Evolutionary conservation across 768 basidiomycete species (phyloP), one percentile per base, ranked within the genome.

Genomic region (Boletus tomentosulus): DNA sequence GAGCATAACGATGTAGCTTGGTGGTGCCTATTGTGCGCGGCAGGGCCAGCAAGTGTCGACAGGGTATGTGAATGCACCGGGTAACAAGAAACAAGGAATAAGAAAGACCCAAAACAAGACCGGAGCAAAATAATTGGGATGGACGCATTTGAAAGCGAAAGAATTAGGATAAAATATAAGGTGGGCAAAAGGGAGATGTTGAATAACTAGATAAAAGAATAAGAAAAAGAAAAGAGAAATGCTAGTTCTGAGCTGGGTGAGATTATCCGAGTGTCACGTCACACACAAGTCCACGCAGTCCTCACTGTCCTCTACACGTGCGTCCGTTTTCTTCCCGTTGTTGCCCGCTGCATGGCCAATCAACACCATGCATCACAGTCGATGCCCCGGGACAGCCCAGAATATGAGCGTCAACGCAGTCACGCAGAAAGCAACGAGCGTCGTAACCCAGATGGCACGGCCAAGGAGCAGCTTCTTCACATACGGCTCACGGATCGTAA

Each of bases 361-460:
- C 38, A 19, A 39, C 9, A 22, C 38, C 38, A 22, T 46, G 56
- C 48, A 31, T 55, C 56, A 97, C 63, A 98, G 80, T 56, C 93
- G 78, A 71, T 98, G 88, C 0, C 96, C 96, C 8, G 96, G 96
- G 35, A 99, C 93, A 39, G 90, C 91, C 85, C 90, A 94, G 77
- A 98, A 99, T 51, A 98, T 74, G 66, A 98, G 78, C 5, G 94
- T 93, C 66, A 96, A 74, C 10, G 84, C 87, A 16, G 86, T 83
- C 51, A 89, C 85, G 57, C 90, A 82, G 39, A 81, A 76, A 9
- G 86, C 80, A 41, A 95, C 89, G 34, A 96, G 78, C 34, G 90
- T 75, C 45, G 81, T 80, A 51, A 98, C 91, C 92, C 94, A 97
- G 53, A 96, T 81, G 8, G 95, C 92, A 33, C 97, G 86, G 10